phyloP scores from a whole-genome alignment of 371 early-diverging fungal genomes.

The Blastocladiella emersonii region DNA sequence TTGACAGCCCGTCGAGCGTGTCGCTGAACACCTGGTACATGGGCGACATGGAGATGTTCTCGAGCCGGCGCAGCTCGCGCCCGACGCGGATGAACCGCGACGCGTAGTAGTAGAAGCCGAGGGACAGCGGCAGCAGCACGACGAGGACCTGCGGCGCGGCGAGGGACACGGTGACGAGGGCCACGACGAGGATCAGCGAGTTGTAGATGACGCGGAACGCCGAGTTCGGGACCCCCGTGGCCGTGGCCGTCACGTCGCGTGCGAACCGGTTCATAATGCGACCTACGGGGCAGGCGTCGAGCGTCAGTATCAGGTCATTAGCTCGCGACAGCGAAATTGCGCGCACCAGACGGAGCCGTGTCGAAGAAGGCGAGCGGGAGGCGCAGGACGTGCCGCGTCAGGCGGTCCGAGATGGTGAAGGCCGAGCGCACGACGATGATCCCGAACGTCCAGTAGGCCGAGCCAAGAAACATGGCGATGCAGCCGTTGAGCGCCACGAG shows the following conservation, averaged over 20 bases:
- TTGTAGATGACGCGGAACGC: slow-evolving; percentile 9
- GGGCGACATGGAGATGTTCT: slow-evolving; percentile 30
- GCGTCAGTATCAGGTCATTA: too few relatives aligned
- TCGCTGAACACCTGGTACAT: slow-evolving; percentile 37
- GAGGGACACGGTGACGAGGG: neutral
- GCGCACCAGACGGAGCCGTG: slow-evolving; percentile 12
- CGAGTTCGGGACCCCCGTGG: slow-evolving; percentile 15
- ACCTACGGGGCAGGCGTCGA: too few relatives aligned
- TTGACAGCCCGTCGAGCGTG: slow-evolving; percentile 31
- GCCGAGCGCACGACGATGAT: too few relatives aligned
- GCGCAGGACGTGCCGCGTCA: neutral
- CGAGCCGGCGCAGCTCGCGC: slow-evolving; percentile 33
- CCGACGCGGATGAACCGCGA: slow-evolving; percentile 15
- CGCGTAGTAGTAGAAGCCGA: neutral
- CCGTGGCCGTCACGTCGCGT: slow-evolving; percentile 58
- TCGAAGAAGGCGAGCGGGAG: slow-evolving; percentile 6
- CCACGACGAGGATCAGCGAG: slow-evolving; percentile 1
- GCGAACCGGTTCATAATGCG: slow-evolving; percentile 79
- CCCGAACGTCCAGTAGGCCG: too few relatives aligned
- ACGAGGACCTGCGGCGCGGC: neutral
- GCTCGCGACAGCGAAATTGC: too few relatives aligned
- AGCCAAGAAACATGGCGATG: too few relatives aligned
- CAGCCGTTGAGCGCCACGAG: too few relatives aligned
- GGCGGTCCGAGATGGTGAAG: too few relatives aligned
- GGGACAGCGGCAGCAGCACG: neutral